Conservation (phyloP, 768 basidiomycete species). For the Lentinula sp. region DNA sequence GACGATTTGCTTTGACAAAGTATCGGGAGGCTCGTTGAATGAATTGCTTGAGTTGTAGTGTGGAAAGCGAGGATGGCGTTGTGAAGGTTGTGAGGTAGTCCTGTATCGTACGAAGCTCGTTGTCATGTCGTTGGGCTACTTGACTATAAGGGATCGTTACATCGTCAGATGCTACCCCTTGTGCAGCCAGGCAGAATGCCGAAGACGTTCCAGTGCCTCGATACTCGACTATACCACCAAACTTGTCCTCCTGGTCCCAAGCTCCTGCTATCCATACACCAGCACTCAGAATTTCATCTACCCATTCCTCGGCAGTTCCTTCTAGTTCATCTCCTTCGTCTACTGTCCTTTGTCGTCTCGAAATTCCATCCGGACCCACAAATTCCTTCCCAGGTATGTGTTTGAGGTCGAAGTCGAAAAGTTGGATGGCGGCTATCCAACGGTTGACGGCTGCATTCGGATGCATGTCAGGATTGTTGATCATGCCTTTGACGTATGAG, state of each 20-base stretch:
- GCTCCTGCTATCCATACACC: not conserved
- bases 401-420: slow-evolving; percentile 20
- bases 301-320: not conserved
- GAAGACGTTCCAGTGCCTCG: not conserved
- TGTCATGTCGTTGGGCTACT: not conserved
- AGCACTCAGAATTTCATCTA: not conserved
- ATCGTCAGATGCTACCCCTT: not conserved
- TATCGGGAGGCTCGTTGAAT: not conserved
- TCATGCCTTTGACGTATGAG: too few species aligned
- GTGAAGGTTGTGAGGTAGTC: not conserved
- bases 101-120: not conserved
- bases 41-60: too few species aligned
- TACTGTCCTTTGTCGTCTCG: too few species aligned
- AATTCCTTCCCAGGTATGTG: slow-evolving; percentile 23
- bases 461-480: not conserved
- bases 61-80: not conserved
- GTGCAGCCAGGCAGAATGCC: not conserved
- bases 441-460: not conserved
- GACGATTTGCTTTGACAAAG: not conserved
- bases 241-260: not conserved
- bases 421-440: not conserved
- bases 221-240: not conserved
- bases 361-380: too few species aligned
- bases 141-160: not conserved
- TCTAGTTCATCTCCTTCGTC: too few species aligned